These are phyloP conservation scores for Colletotrichum theobromicola DNA, from an alignment of 2,329 filamentous ascomycete species.

Conservation along the genomic window DNA sequence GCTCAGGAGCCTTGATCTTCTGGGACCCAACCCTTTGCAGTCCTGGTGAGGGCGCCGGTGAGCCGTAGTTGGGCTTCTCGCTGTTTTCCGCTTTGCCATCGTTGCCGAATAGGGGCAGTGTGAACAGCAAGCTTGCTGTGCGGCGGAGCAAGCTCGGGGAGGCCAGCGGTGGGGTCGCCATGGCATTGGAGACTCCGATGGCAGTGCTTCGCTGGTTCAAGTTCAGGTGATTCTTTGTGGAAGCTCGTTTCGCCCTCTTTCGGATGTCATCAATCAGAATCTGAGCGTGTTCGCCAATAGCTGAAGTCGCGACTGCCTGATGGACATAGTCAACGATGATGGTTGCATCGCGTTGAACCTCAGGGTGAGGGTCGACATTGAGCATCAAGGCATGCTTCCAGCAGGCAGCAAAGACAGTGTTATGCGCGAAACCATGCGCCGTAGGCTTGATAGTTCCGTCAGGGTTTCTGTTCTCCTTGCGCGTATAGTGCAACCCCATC, in stretches of 20 bases:
- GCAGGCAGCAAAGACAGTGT: slow-evolving; percentile 89
- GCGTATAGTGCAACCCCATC: slow-evolving; percentile 67
- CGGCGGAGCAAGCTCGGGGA: slow-evolving; percentile 66
- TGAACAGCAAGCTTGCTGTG: slow-evolving; percentile 69
- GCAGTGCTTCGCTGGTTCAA: slow-evolving; percentile 49
- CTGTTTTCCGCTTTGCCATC: slow-evolving; percentile 44
- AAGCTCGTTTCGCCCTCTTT: slow-evolving; percentile 52
- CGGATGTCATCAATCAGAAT: slow-evolving; percentile 76
- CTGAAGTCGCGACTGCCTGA: slow-evolving; percentile 76
- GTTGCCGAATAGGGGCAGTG: slow-evolving; percentile 55
- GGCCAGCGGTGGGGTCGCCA: slow-evolving; percentile 47
- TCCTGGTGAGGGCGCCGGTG: slow-evolving; percentile 34
- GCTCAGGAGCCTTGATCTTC: slow-evolving; percentile 46
- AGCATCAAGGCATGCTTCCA: slow-evolving; percentile 94
- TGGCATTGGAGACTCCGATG: slow-evolving; percentile 38
- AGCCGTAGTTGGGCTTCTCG: slow-evolving; percentile 9
- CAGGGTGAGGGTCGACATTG: slow-evolving; percentile 92
- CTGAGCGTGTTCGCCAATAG: slow-evolving; percentile 74
- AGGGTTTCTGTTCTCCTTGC: slow-evolving; percentile 58
- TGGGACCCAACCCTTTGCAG: slow-evolving; percentile 42
- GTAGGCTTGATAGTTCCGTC: slow-evolving; percentile 63
- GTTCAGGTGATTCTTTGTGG: slow-evolving; percentile 47
- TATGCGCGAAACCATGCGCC: slow-evolving; percentile 72
- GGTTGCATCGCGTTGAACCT: slow-evolving; percentile 85
- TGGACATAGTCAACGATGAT: slow-evolving; percentile 89